phyloP scores from a whole-genome alignment of 2,329 filamentous ascomycete species.

The Trichoderma sp. region DNA sequence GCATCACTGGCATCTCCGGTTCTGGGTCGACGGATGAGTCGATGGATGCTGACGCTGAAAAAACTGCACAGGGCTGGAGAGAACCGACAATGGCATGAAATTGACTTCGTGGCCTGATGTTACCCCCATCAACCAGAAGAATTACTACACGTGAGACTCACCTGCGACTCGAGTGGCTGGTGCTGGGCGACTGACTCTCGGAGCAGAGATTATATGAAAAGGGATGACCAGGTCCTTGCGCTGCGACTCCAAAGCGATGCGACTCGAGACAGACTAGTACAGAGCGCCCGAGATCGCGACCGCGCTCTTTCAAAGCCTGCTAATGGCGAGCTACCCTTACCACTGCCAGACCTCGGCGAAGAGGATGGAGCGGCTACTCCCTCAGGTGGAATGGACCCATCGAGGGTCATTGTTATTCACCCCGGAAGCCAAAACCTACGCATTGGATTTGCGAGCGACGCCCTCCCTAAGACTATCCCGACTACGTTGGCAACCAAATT shows the following conservation, averaged over 20 bases:
- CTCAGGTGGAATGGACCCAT: constrained; percentile 66
- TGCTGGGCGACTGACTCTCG: constrained; percentile 23
- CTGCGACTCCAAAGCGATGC: constrained; percentile 86
- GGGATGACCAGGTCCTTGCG: constrained; percentile 92
- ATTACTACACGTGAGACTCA: constrained; percentile 81
- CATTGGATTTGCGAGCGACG: constrained; percentile 93
- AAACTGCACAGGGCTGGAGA: constrained; percentile 69
- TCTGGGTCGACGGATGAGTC: not conserved
- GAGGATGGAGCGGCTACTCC: constrained; percentile 56
- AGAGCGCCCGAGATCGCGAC: constrained; percentile 83
- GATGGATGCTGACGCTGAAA: not conserved
- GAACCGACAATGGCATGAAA: constrained; percentile 98
- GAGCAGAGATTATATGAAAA: constrained; percentile 89
- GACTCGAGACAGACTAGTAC: constrained; percentile 76
- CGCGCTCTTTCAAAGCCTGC: constrained; percentile 75
- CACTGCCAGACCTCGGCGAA: constrained; percentile 58
- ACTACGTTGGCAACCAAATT: constrained; percentile 87
- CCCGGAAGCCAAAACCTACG: constrained; percentile 92
- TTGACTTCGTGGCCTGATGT: constrained; percentile 92
- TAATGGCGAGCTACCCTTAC: constrained; percentile 62
- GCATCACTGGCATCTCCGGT: not conserved
- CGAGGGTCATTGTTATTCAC: constrained; percentile 92
- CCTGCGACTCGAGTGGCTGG: not conserved
- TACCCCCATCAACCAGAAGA: constrained; percentile 96
- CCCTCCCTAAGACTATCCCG: constrained; percentile 87